phyloP scores from a whole-genome alignment of 2,329 filamentous ascomycete genomes.

The Alternaria gansuensis region DNA sequence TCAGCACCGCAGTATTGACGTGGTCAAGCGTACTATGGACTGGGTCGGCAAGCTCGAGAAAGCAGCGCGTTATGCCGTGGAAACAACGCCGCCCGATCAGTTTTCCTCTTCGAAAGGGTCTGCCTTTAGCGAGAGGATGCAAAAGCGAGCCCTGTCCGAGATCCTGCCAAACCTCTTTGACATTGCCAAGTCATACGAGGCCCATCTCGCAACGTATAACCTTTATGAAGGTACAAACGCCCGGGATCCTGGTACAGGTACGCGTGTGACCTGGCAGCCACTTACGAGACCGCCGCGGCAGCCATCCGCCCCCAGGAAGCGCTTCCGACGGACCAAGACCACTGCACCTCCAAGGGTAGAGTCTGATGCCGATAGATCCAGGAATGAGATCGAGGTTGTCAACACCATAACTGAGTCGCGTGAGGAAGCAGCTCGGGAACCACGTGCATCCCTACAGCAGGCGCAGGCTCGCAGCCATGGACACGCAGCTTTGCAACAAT shows the following conservation, averaged over 20 bases:
- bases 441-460: neutral
- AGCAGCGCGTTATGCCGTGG: constrained; percentile 32
- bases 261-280: constrained; percentile 36
- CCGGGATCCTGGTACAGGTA: constrained; percentile 33
- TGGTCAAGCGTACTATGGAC: constrained; percentile 30
- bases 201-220: constrained; percentile 38
- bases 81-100: constrained; percentile 32
- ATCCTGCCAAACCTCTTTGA: constrained; percentile 45
- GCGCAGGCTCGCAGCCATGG: neutral
- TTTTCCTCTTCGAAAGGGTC: constrained; percentile 42
- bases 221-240: constrained; percentile 37
- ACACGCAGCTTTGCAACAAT: neutral
- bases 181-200: constrained; percentile 41
- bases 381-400: constrained; percentile 37
- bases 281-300: constrained; percentile 32
- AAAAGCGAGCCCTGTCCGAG: constrained; percentile 33
- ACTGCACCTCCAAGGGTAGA: constrained; percentile 3
- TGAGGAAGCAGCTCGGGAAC: neutral
- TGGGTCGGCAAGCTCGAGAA: constrained; percentile 41
- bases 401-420: constrained; percentile 19
- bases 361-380: constrained; percentile 18
- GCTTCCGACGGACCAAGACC: constrained; percentile 17
- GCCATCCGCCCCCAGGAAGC: constrained; percentile 19
- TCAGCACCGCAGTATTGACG: constrained; percentile 39
- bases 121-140: constrained; percentile 39